A percentile compares a stretch with the other conserved stretches of the same genome.
Conservation (phyloP, 352 stramenopile species). For the Phytophthora fragariaefolia region DNA sequence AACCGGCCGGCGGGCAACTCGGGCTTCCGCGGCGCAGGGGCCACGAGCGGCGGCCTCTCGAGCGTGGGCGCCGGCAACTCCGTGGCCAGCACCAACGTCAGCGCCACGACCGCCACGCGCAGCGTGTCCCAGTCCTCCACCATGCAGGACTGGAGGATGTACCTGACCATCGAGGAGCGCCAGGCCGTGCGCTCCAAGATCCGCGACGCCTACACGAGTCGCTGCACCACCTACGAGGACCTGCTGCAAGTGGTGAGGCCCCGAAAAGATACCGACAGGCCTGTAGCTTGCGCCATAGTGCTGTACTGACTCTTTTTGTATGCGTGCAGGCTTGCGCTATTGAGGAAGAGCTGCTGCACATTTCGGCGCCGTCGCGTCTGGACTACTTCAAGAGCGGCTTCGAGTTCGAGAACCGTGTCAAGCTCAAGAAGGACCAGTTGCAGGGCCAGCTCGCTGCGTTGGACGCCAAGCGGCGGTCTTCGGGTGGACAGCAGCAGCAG, state of each 20-base stretch:
- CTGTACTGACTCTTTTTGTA: slow-evolving; percentile 11
- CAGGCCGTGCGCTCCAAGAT: slow-evolving; percentile 90
- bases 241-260: slow-evolving; percentile 86
- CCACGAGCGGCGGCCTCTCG: slow-evolving; percentile 26
- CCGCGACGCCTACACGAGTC: slow-evolving; percentile 84
- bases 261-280: neutral
- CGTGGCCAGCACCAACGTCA: slow-evolving; percentile 28
- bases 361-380: slow-evolving; percentile 85
- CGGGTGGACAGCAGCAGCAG: slow-evolving; percentile 46
- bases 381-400: slow-evolving; percentile 93
- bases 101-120: slow-evolving; percentile 45
- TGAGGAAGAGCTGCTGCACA: slow-evolving; percentile 90
- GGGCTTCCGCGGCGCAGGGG: slow-evolving; percentile 31
- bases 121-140: slow-evolving; percentile 68
- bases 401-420: slow-evolving; percentile 91
- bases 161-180: slow-evolving; percentile 91
- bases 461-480: slow-evolving; percentile 76
- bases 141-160: slow-evolving; percentile 91
- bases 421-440: slow-evolving; percentile 90
- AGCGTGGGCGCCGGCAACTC: slow-evolving; percentile 13
- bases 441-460: slow-evolving; percentile 84
- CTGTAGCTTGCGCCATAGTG: neutral
- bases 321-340: slow-evolving; percentile 78
- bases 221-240: slow-evolving; percentile 88
- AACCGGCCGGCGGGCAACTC: slow-evolving; percentile 58